Conservation (phyloP, 345 rosid species). For the Hypericum androsaemum region DNA sequence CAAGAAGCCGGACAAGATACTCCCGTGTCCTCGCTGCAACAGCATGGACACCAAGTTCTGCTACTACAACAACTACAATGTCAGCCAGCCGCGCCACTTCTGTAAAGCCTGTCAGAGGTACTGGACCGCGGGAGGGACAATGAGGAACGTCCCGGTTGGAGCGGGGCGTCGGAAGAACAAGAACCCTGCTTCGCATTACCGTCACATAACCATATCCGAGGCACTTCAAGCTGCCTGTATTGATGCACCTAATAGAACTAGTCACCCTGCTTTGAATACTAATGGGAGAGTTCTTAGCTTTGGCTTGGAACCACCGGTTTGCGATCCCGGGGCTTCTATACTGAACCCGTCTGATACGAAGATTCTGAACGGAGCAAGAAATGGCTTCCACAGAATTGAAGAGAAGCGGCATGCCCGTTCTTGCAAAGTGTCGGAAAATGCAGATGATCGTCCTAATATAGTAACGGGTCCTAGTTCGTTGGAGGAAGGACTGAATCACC, state of each 20-base stretch:
- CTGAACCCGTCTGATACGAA: slow-evolving; percentile 13
- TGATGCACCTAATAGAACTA: slow-evolving; percentile 10
- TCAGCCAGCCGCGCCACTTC: slow-evolving; percentile 28
- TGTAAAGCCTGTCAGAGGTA: slow-evolving; percentile 26
- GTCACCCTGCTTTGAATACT: slow-evolving; percentile 6
- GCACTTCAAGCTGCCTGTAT: slow-evolving; percentile 23
- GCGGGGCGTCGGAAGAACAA: slow-evolving; percentile 26
- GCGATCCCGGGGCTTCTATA: slow-evolving; percentile 13
- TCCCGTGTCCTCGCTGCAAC: slow-evolving; percentile 23
- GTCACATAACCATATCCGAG: slow-evolving; percentile 22
- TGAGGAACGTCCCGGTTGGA: slow-evolving; percentile 29
- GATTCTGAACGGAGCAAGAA: slow-evolving; percentile 13
- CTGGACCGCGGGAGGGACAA: slow-evolving; percentile 27
- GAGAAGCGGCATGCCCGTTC: slow-evolving; percentile 8
- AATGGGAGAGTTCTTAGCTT: slow-evolving; percentile 12
- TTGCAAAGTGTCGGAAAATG: slow-evolving; percentile 13
- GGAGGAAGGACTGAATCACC: slow-evolving; percentile 12
- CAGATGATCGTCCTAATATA: slow-evolving; percentile 12
- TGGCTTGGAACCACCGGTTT: slow-evolving; percentile 14
- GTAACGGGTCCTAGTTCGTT: slow-evolving; percentile 11
- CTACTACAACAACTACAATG: slow-evolving; percentile 25
- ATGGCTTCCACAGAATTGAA: slow-evolving; percentile 19
- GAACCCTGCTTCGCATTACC: slow-evolving; percentile 18
- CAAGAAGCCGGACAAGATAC: slow-evolving; percentile 23
- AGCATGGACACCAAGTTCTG: slow-evolving; percentile 30